Conservation (phyloP, 2,329 filamentous ascomycete genomes). For the Ceratocystis cacaofunesta region DNA sequence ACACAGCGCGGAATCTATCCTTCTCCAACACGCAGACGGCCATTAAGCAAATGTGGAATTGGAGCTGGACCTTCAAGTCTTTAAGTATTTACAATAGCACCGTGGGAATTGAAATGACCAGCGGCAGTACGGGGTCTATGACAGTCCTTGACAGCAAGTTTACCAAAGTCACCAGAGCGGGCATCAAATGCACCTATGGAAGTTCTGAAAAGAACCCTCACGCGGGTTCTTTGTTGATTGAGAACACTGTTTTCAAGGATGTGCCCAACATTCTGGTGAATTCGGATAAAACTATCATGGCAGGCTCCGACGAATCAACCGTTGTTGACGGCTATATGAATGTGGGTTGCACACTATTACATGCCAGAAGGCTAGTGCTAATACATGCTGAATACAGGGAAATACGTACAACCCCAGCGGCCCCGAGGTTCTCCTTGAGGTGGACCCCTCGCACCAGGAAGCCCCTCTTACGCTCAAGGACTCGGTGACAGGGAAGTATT, state of each 20-base stretch:
- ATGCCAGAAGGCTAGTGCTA: not conserved
- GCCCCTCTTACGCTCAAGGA: constrained; percentile 42
- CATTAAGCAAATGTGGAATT: constrained; percentile 60
- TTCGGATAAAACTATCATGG: constrained; percentile 31
- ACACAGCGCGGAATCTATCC: constrained; percentile 52
- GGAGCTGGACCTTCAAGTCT: constrained; percentile 61
- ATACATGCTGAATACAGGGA: constrained; percentile 33
- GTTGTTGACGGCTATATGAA: constrained; percentile 23
- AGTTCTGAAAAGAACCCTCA: constrained; percentile 44
- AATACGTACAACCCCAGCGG: constrained; percentile 43
- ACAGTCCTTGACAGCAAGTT: constrained; percentile 61
- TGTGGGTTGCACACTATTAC: constrained; percentile 9
- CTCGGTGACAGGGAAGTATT: constrained; percentile 34
- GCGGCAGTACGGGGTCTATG: constrained; percentile 55
- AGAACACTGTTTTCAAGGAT: constrained; percentile 31
- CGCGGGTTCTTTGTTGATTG: constrained; percentile 31
- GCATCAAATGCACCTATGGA: constrained; percentile 27
- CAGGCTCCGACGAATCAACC: not conserved
- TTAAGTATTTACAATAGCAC: constrained; percentile 47
- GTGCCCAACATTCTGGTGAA: constrained; percentile 25
- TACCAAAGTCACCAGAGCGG: constrained; percentile 21
- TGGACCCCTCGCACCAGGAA: constrained; percentile 28
- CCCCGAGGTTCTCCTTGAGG: constrained; percentile 34
- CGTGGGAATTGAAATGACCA: constrained; percentile 52
- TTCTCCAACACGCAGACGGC: constrained; percentile 52